These are phyloP conservation scores for Fusarium torulosum DNA, from an alignment of 2,329 filamentous ascomycete genomes.

Conservation along the genomic window DNA sequence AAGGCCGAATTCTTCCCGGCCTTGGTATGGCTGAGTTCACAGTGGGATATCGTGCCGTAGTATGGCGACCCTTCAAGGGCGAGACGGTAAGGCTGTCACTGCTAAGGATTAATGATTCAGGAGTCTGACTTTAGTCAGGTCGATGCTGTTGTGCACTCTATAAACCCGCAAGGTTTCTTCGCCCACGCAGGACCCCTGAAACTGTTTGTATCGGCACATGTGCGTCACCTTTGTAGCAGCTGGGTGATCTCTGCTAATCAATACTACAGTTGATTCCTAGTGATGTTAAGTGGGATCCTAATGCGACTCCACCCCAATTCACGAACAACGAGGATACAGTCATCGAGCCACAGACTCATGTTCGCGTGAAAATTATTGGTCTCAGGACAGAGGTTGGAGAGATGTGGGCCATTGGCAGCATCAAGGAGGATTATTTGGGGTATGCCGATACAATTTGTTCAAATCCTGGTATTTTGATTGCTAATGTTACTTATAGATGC, in stretches of 20 bases:
- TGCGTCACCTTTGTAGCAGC: slow-evolving; percentile 60
- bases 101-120: slow-evolving; percentile 31
- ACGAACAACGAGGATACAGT: slow-evolving; percentile 94
- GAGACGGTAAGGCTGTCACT: slow-evolving; percentile 79
- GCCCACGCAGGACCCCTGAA: slow-evolving; percentile 82
- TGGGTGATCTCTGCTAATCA: slow-evolving; percentile 23
- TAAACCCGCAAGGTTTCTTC: slow-evolving; percentile 94
- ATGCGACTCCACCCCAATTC: slow-evolving; percentile 95
- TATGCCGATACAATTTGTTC: slow-evolving; percentile 51
- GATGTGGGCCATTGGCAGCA: slow-evolving; percentile 97
- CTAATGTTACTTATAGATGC: slow-evolving; percentile 45
- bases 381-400: slow-evolving; percentile 92
- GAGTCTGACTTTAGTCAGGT: slow-evolving; percentile 70
- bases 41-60: slow-evolving; percentile 93
- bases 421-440: slow-evolving; percentile 86
- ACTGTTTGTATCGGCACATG: slow-evolving; percentile 85
- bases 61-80: slow-evolving; percentile 97
- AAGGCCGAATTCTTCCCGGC: slow-evolving; percentile 90
- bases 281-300: slow-evolving; percentile 94
- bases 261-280: slow-evolving; percentile 81
- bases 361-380: slow-evolving; percentile 94
- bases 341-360: slow-evolving; percentile 92
- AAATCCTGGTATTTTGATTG: not conserved
- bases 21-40: slow-evolving; percentile 95
- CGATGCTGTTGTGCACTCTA: slow-evolving; percentile 91